phyloP scores from a whole-genome alignment of 208 protist genomes.

The Crithidia mellificae region DNA sequence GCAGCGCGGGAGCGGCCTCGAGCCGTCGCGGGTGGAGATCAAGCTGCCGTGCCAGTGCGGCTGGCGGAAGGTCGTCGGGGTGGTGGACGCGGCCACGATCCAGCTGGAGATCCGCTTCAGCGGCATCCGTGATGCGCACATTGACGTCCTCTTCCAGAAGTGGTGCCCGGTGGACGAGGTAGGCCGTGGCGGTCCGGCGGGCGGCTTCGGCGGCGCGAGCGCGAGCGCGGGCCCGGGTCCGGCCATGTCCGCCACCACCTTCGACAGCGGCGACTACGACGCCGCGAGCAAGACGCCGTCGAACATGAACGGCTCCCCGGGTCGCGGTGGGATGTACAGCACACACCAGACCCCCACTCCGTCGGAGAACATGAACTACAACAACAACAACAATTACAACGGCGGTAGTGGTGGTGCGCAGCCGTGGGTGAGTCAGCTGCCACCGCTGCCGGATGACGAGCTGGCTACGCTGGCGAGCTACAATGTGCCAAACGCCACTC shows the following conservation, averaged over 20 bases:
- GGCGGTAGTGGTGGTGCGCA: constrained; percentile 16
- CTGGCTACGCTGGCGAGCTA: constrained; percentile 50
- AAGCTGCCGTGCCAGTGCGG: constrained; percentile 58
- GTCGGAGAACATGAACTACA: constrained; percentile 6
- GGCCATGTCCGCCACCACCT: constrained; percentile 25
- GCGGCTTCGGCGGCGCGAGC: constrained; percentile 2
- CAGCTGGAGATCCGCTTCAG: constrained; percentile 48
- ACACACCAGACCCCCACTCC: not conserved
- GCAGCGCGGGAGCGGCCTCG: constrained; percentile 31
- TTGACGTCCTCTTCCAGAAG: constrained; percentile 66
- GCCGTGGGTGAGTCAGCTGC: constrained; percentile 40
- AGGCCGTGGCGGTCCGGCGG: not conserved
- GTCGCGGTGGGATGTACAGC: constrained; percentile 1
- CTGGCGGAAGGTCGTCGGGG: constrained; percentile 65
- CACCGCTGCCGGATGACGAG: constrained; percentile 57
- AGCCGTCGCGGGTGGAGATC: constrained; percentile 38
- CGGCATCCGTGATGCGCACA: constrained; percentile 70
- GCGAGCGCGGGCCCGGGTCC: constrained; percentile 14
- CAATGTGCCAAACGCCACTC: constrained; percentile 41
- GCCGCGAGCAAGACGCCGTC: constrained; percentile 6
- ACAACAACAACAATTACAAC: constrained; percentile 3
- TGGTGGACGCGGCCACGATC: constrained; percentile 39
- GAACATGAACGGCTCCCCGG: constrained; percentile 7
- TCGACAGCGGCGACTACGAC: constrained; percentile 21
- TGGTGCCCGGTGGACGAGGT: constrained; percentile 36